Conservation (phyloP, 1,139 yeast genomes). For the Eremothecium gossypii region DNA sequence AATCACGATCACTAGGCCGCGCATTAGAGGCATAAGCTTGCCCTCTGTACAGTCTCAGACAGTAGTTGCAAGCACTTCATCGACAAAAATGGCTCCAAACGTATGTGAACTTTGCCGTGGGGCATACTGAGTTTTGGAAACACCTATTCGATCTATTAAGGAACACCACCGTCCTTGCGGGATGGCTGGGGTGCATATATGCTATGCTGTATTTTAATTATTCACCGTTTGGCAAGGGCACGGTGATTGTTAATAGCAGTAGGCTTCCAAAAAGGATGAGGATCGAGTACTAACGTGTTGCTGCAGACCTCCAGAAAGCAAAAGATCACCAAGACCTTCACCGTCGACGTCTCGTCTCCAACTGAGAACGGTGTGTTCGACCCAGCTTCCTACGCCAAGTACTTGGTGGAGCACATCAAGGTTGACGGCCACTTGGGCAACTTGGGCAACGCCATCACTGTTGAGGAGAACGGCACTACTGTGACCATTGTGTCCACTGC, state of each 20-base stretch:
- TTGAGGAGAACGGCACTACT: constrained; percentile 71
- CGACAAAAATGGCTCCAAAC: constrained; percentile 32
- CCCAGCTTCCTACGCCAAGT: constrained; percentile 96
- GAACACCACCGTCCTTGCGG: background rate
- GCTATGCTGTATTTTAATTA: constrained; percentile 31
- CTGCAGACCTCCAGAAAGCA: constrained; percentile 68
- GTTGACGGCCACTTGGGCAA: constrained; percentile 94
- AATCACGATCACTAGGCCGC: too few species aligned
- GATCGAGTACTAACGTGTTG: constrained; percentile 4
- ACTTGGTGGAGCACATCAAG: constrained; percentile 98
- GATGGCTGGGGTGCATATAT: background rate
- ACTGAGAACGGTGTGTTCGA: constrained; percentile 96
- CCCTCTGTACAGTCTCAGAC: background rate
- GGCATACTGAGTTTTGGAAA: constrained; percentile 10
- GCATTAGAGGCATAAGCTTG: too few species aligned
- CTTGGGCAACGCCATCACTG: constrained; percentile 92
- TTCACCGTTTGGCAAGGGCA: constrained; percentile 19
- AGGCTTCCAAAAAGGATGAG: constrained; percentile 18
- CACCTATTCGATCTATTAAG: constrained; percentile 8
- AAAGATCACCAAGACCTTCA: constrained; percentile 78
- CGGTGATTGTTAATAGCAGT: constrained; percentile 34
- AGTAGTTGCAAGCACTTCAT: background rate
- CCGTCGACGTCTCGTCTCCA: constrained; percentile 96
- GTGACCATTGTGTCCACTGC: constrained; percentile 85
- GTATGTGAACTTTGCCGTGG: constrained; percentile 22